Evolutionary conservation across 2,329 filamentous ascomycete species (phyloP), one percentile per base, ranked within the genome.

Genomic region (Diaporthe sp.): DNA sequence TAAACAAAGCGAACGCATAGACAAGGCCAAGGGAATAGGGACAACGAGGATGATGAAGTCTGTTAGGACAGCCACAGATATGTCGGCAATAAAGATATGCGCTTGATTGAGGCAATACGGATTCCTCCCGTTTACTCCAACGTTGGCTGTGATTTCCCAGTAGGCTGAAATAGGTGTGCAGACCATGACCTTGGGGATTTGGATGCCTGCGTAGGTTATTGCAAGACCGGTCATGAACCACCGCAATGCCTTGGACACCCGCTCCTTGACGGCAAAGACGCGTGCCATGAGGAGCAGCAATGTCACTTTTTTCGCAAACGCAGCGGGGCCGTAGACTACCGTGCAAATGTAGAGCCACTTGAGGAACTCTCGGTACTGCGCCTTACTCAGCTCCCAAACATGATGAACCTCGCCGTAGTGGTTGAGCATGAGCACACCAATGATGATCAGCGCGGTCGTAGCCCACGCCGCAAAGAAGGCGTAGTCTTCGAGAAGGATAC

Each of bases 11-110:
- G 82, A 77, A 22, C 79, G 77, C 42, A 84, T 73, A 0, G 75
- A 78, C 80, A 82, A 2, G 80, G 79, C 57, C 60, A 84, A 73
- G 0, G 81, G 78, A 12, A 83, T 77, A 3, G 83, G 83, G 8
- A 85, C 70, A 12, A 82, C 19, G 35, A 84, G 77, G 25, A 84
- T 82, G 50, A 82, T 77, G 33, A 81, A 72, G 71, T 84, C 83
- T 30, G 81, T 83, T 8, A 83, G 47, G 19, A 82, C 79, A 55
- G 80, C 81, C 17, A 83, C 74, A 17, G 79, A 75, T 1, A 81
- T 78, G 55, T 84, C 83, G 13, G 80, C 78, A 4, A 81, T 77
- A 73, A 84, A 85, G 8, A 85, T 60, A 33, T 78, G 78, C 7
- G 78, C 73, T 55, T 82, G 79, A 25, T 83, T 77, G 25, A 84